Percentiles rank a stretch among this genome's conserved stretches.
Evolutionary conservation across 768 basidiomycete species (phyloP).

Genomic region (Auricularia auricula-judae): DNA sequence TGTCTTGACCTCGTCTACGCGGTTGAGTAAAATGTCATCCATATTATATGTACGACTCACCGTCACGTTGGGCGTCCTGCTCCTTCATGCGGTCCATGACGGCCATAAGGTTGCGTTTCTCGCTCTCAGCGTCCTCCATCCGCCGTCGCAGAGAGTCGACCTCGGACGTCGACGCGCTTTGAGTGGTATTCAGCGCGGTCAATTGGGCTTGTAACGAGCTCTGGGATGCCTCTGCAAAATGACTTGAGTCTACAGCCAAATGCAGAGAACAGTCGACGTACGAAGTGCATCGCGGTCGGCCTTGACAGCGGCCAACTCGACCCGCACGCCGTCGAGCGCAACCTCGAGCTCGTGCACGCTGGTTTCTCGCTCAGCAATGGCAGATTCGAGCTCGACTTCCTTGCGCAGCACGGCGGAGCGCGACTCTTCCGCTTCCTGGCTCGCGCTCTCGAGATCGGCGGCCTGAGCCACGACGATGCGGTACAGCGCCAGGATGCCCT

Average conservation of each 20-base stretch:
- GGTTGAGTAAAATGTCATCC: not conserved
- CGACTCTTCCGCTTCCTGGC: constrained; percentile 58
- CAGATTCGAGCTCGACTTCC: constrained; percentile 78
- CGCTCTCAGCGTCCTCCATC: constrained; percentile 69
- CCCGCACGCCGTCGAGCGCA: constrained; percentile 38
- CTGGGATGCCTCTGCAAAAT: constrained; percentile 32
- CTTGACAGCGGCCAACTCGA: constrained; percentile 45
- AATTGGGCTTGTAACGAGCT: constrained; percentile 44
- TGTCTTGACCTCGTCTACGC: constrained; percentile 56
- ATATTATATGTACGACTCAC: constrained; percentile 27
- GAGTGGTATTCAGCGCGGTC: constrained; percentile 42
- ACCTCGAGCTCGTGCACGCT: constrained; percentile 45
- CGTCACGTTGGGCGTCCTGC: constrained; percentile 62
- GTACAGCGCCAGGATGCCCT: constrained; percentile 53
- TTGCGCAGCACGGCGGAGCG: constrained; percentile 58
- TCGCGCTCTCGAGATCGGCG: constrained; percentile 40
- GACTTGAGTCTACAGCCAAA: constrained; percentile 8
- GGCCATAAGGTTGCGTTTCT: constrained; percentile 80
- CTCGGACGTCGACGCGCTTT: constrained; percentile 53
- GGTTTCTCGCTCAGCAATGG: constrained; percentile 66
- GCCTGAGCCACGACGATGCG: constrained; percentile 47
- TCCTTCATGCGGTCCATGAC: constrained; percentile 77
- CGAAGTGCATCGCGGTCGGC: constrained; percentile 58
- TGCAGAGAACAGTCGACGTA: constrained; percentile 22
- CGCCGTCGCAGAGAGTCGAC: constrained; percentile 45